Percentiles rank a stretch among this genome's conserved stretches.
Conservation (phyloP, 345 rosid species). For the Linum trigynum region DNA sequence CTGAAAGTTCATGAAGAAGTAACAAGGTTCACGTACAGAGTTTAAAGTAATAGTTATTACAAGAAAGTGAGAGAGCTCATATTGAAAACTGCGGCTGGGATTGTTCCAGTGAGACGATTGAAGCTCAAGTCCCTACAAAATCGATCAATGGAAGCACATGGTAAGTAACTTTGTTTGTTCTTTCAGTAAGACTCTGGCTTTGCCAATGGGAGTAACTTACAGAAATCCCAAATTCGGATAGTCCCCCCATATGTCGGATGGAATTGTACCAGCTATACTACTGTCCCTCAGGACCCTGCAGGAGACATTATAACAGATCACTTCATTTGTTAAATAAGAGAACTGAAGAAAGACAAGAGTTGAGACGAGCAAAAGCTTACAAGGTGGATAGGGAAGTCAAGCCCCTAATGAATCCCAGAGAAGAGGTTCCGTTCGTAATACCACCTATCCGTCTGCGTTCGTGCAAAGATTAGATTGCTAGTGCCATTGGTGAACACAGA, state of each 20-base stretch:
- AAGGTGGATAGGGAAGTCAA: slow-evolving; percentile 37
- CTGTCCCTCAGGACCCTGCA: slow-evolving; percentile 47
- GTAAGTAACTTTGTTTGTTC: neutral
- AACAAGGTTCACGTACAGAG: slow-evolving; percentile 4
- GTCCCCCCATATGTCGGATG: slow-evolving; percentile 40
- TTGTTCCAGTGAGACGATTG: slow-evolving; percentile 34
- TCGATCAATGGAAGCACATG: neutral
- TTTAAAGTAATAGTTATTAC: slow-evolving; percentile 37
- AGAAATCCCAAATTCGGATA: slow-evolving; percentile 35
- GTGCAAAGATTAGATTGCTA: slow-evolving; percentile 7
- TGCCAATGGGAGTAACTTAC: slow-evolving; percentile 26
- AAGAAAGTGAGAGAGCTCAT: slow-evolving; percentile 31
- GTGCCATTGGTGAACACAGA: neutral
- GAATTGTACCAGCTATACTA: slow-evolving; percentile 46
- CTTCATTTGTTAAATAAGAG: neutral
- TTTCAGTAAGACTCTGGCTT: neutral
- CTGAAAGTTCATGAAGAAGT: neutral
- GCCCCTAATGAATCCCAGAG: slow-evolving; percentile 39
- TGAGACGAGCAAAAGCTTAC: slow-evolving; percentile 26
- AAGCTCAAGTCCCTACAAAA: slow-evolving; percentile 51
- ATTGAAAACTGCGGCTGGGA: slow-evolving; percentile 36
- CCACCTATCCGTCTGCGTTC: slow-evolving; percentile 55
- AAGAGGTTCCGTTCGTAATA: slow-evolving; percentile 44
- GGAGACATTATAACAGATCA: slow-evolving; percentile 1
- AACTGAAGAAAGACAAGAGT: neutral